phyloP scores from a whole-genome alignment of 495 filamentous ascomycete species.

The Neurospora sublineolata region DNA sequence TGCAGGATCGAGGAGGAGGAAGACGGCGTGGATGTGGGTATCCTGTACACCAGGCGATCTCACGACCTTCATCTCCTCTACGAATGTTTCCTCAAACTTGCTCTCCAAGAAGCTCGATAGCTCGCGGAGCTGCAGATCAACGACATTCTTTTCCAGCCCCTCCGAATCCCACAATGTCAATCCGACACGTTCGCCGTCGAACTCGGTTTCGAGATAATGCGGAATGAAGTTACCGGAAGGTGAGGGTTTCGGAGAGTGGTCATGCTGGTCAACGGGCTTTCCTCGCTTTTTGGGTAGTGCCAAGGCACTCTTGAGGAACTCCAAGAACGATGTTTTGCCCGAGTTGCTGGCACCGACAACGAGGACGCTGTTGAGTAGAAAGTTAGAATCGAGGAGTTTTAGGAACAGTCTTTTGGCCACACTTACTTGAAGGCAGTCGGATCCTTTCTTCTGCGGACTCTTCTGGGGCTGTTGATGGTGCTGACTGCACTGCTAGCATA shows the following conservation, averaged over 20 bases:
- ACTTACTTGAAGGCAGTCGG: slow-evolving; percentile 97
- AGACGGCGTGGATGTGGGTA: slow-evolving; percentile 94
- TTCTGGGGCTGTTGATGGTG: slow-evolving; percentile 86
- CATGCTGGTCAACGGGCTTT: slow-evolving; percentile 38
- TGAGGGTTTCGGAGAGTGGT: slow-evolving; percentile 37
- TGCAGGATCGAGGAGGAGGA: slow-evolving; percentile 80
- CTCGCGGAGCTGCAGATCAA: slow-evolving; percentile 85
- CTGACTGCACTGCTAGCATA: slow-evolving; percentile 89
- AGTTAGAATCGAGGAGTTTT: neutral
- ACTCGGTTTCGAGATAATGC: slow-evolving; percentile 87
- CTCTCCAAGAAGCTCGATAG: slow-evolving; percentile 88
- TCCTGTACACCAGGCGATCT: slow-evolving; percentile 86
- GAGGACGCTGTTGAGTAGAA: slow-evolving; percentile 53
- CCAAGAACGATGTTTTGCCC: slow-evolving; percentile 93
- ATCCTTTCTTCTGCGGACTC: slow-evolving; percentile 88
- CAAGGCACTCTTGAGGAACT: slow-evolving; percentile 80
- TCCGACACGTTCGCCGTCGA: slow-evolving; percentile 84
- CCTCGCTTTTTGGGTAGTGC: slow-evolving; percentile 68
- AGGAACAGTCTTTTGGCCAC: no score
- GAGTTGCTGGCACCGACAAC: slow-evolving; percentile 80
- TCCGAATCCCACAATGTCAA: slow-evolving; percentile 93
- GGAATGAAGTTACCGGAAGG: slow-evolving; percentile 59
- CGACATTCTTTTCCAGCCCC: slow-evolving; percentile 84
- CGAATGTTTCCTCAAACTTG: slow-evolving; percentile 97
- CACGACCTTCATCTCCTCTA: slow-evolving; percentile 94